phyloP scores from a whole-genome alignment of 345 rosid species.

The Lepidium africanum region DNA sequence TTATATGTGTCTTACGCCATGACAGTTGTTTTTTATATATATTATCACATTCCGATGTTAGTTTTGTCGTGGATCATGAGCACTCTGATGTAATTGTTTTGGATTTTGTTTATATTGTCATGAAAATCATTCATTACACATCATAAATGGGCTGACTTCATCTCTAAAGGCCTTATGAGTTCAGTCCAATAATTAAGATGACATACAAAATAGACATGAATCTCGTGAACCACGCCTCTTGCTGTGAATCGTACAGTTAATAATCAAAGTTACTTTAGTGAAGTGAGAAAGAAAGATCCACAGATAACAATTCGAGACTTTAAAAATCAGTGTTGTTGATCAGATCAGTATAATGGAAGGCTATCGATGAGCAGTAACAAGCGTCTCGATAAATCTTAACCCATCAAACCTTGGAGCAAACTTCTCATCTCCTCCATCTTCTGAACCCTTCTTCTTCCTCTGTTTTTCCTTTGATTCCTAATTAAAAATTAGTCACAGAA shows the following conservation, averaged over 20 bases:
- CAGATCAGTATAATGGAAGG: not conserved
- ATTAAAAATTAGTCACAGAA: not conserved
- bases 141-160: slow-evolving; percentile 6
- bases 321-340: slow-evolving; percentile 2
- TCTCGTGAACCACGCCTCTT: not conserved
- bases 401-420: slow-evolving; percentile 85
- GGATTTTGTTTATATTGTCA: not conserved
- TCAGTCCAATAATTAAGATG: not conserved
- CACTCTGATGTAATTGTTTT: not conserved
- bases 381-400: slow-evolving; percentile 80
- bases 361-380: slow-evolving; percentile 84
- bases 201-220: not conserved
- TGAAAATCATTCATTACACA: not conserved
- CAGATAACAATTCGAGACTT: not conserved
- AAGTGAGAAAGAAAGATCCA: not conserved
- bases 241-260: not conserved
- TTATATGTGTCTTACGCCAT: not conserved
- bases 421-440: slow-evolving; percentile 34
- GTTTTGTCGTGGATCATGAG: not conserved
- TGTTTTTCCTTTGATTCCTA: slow-evolving; percentile 33
- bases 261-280: not conserved
- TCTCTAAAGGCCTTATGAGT: not conserved
- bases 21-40: not conserved
- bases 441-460: slow-evolving; percentile 30
- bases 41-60: not conserved